Percentiles rank a stretch among this genome's conserved stretches.
phyloP scores from a whole-genome alignment of 805 yeast genomes.

The Wickerhamiella azyma region DNA sequence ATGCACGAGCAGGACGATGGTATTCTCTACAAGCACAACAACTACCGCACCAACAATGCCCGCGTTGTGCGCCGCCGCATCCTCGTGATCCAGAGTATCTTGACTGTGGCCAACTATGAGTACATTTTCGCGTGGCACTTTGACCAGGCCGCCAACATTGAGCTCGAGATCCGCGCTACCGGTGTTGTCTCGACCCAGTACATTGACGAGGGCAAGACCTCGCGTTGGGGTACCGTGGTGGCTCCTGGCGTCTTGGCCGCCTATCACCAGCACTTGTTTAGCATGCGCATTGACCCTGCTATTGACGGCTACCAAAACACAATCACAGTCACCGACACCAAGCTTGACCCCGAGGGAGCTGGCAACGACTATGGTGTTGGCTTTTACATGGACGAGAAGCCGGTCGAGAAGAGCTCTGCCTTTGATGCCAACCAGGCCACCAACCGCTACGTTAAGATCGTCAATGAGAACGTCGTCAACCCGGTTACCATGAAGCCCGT shows the following conservation, averaged over 20 bases:
- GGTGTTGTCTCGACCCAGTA: conserved; percentile 81
- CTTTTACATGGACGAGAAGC: conserved; percentile 46
- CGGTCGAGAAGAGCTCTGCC: conserved; percentile 54
- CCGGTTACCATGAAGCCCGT: conserved; percentile 59
- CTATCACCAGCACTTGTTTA: conserved; percentile 68
- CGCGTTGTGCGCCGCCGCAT: conserved; percentile 66
- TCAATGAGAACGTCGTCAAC: conserved; percentile 60
- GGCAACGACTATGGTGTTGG: conserved; percentile 60
- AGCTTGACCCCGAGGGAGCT: conserved; percentile 42
- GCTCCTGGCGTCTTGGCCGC: conserved; percentile 76
- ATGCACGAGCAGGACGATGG: conserved; percentile 81
- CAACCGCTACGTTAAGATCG: conserved; percentile 59
- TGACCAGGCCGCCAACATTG: conserved; percentile 66
- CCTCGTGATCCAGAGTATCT: conserved; percentile 64
- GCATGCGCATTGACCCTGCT: conserved; percentile 72
- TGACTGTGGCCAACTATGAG: conserved; percentile 77
- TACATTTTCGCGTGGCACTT: conserved; percentile 59
- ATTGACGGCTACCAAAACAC: conserved; percentile 69
- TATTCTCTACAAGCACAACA: conserved; percentile 60
- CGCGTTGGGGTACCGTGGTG: conserved; percentile 60
- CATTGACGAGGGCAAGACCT: conserved; percentile 51
- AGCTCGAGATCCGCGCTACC: conserved; percentile 70
- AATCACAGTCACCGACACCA: conserved; percentile 57
- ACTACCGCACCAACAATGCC: conserved; percentile 64
- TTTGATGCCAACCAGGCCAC: conserved; percentile 65